Conservation (phyloP, 2,329 filamentous ascomycete genomes). For the Beauveria sp. region DNA sequence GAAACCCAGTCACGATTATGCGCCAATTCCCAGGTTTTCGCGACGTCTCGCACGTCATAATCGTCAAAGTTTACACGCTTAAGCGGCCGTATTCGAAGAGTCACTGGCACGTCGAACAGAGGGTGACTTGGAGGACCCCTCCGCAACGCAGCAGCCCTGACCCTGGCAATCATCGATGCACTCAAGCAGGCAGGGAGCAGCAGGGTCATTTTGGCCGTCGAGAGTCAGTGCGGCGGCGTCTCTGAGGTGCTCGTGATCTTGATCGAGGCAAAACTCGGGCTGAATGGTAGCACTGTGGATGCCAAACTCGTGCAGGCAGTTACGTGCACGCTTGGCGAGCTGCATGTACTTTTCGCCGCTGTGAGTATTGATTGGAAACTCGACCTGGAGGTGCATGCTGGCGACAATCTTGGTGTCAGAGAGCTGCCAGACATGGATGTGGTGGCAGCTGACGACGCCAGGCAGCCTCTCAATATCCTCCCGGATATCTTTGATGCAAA, state of each 20-base stretch:
- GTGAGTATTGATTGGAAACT: slow-evolving; percentile 79
- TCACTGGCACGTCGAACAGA: slow-evolving; percentile 30
- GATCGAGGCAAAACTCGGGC: slow-evolving; percentile 69
- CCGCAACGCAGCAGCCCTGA: slow-evolving; percentile 25
- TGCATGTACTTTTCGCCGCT: slow-evolving; percentile 81
- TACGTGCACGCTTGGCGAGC: slow-evolving; percentile 71
- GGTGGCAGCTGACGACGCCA: slow-evolving; percentile 85
- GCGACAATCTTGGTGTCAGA: slow-evolving; percentile 92
- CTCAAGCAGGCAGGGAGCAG: slow-evolving; percentile 41
- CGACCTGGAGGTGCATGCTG: slow-evolving; percentile 86
- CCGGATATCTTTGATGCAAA: slow-evolving; percentile 83
- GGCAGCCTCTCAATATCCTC: slow-evolving; percentile 82
- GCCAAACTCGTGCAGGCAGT: slow-evolving; percentile 88
- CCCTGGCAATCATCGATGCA: slow-evolving; percentile 31
- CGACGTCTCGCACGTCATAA: background rate
- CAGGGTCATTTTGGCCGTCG: slow-evolving; percentile 25
- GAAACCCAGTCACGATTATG: background rate
- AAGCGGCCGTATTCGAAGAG: slow-evolving; percentile 19
- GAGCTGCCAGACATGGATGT: slow-evolving; percentile 96
- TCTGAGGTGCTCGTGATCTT: slow-evolving; percentile 33
- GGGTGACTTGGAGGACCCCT: slow-evolving; percentile 26
- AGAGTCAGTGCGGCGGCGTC: slow-evolving; percentile 28
- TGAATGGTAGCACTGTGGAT: slow-evolving; percentile 98
- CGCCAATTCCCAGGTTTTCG: background rate
- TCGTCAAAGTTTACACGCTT: background rate